Conservation (phyloP, 768 basidiomycete genomes). For the Pleurotus pulmonarius region DNA sequence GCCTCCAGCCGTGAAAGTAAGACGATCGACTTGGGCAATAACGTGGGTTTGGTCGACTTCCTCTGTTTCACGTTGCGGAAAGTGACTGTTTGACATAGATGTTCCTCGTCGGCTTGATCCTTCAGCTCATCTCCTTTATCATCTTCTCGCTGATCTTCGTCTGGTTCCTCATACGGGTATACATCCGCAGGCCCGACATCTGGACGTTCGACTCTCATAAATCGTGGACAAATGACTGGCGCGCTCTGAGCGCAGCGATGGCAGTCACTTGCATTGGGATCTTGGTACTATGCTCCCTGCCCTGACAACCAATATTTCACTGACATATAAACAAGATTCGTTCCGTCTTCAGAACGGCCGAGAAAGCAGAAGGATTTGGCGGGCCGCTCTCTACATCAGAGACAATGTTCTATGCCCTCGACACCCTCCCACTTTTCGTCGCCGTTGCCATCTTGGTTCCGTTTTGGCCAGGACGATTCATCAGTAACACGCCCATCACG, state of each 20-base stretch:
- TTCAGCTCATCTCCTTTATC: conserved; percentile 42
- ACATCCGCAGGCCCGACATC: conserved; percentile 23
- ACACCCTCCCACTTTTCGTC: conserved; percentile 52
- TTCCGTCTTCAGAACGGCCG: conserved; percentile 43
- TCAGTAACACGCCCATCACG: conserved; percentile 11
- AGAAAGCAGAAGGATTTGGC: conserved; percentile 46
- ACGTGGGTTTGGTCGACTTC: no score
- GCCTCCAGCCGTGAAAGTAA: conserved; percentile 14
- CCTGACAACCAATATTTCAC: no score
- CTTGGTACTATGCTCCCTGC: no score
- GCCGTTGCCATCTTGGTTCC: conserved; percentile 40
- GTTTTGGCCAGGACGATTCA: conserved; percentile 54
- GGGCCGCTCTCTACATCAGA: conserved; percentile 47
- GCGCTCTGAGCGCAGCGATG: conserved; percentile 37
- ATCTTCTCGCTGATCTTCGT: conserved; percentile 33
- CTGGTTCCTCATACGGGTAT: conserved; percentile 38
- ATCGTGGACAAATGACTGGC: conserved; percentile 47
- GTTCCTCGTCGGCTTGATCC: conserved; percentile 42
- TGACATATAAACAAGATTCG: no score
- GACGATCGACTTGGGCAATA: conserved; percentile 18
- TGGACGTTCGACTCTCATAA: conserved; percentile 26
- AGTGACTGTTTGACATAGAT: no score
- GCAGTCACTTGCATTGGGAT: conserved; percentile 46
- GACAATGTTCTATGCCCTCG: conserved; percentile 52
- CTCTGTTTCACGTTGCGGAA: no score